These are phyloP conservation scores for Fomitopsis pinicola DNA, from an alignment of 1,284 basidiomycete genomes.

Conservation along the genomic window DNA sequence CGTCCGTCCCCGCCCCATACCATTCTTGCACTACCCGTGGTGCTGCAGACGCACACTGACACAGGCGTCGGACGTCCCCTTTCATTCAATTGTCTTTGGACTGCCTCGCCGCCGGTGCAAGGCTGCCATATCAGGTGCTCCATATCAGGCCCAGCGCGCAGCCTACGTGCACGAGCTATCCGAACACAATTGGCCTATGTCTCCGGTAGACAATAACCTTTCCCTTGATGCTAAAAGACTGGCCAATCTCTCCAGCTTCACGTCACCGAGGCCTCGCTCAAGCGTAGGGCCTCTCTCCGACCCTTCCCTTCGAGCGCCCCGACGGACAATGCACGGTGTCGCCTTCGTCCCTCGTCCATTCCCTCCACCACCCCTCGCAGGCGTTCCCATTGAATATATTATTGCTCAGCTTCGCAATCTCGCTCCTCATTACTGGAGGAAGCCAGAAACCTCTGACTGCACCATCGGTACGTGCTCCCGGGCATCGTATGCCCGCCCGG, in stretches of 20 bases:
- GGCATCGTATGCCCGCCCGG: not conserved
- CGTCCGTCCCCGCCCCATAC: not conserved
- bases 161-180: conserved; percentile 5
- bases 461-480: conserved; percentile 54
- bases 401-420: conserved; percentile 62
- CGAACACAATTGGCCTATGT: conserved; percentile 13
- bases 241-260: conserved; percentile 5
- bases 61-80: not conserved
- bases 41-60: conserved; percentile 6
- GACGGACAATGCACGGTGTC: conserved; percentile 33
- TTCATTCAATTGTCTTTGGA: conserved; percentile 13
- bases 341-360: conserved; percentile 51
- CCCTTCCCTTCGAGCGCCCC: conserved; percentile 16
- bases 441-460: conserved; percentile 68
- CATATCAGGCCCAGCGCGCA: conserved; percentile 3
- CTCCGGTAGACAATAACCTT: conserved; percentile 18
- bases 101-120: conserved; percentile 15
- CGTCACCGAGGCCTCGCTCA: conserved; percentile 8
- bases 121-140: conserved; percentile 15
- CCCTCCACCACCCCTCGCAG: conserved; percentile 56
- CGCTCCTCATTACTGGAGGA: conserved; percentile 66
- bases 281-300: conserved; percentile 8
- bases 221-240: conserved; percentile 15
- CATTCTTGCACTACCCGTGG: not conserved
- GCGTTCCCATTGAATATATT: conserved; percentile 67